A percentile compares a stretch with the other conserved stretches of the same genome.
phyloP scores from a whole-genome alignment of 75 land plant genomes.

The Sequoia sempervirens region DNA sequence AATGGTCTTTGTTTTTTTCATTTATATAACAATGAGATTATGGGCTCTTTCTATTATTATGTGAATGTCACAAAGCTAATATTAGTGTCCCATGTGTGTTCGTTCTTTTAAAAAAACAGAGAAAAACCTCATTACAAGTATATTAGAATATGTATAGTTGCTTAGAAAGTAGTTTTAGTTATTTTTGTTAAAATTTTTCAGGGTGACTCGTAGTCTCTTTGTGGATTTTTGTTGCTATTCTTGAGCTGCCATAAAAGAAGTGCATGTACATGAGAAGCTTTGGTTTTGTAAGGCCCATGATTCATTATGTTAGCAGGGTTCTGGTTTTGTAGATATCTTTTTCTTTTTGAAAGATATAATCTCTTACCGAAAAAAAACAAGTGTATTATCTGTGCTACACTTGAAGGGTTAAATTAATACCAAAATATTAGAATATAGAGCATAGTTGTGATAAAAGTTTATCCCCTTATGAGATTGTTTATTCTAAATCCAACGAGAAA shows the following conservation, averaged over 20 bases:
- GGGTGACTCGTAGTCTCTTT: neutral
- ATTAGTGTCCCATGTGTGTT: no score
- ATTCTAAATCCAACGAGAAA: neutral
- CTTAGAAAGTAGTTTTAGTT: neutral
- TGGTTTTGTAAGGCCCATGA: neutral
- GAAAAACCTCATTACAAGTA: no score
- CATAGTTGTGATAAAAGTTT: neutral
- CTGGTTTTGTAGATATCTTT: neutral
- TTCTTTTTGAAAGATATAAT: neutral
- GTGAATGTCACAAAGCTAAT: no score
- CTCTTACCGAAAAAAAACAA: neutral
- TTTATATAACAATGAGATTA: no score
- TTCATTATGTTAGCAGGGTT: neutral
- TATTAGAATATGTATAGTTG: neutral
- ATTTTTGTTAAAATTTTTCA: neutral
- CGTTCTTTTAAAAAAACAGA: no score
- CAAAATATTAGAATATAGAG: neutral
- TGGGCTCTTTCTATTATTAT: no score
- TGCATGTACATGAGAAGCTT: neutral
- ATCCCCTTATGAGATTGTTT: neutral
- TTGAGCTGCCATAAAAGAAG: neutral
- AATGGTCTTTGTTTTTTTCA: no score
- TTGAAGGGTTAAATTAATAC: neutral
- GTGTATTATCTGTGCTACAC: neutral
- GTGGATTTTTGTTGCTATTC: neutral